phyloP scores from a whole-genome alignment of 2,329 filamentous ascomycete genomes.

The Beauveria caledonica region DNA sequence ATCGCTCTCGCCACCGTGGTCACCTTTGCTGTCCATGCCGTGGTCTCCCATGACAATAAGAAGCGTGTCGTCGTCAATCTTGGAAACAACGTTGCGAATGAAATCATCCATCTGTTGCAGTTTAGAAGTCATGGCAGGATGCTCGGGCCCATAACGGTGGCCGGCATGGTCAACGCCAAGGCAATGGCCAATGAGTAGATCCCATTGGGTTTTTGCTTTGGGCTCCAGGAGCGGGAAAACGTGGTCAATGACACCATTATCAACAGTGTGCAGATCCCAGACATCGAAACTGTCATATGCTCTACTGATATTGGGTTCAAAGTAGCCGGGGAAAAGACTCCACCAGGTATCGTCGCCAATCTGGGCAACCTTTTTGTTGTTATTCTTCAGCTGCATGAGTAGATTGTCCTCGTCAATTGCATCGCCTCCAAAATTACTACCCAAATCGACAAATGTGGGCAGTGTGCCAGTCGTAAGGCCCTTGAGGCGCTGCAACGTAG shows the following conservation, averaged over 20 bases:
- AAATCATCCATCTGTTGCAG: conserved; percentile 84
- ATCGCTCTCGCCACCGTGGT: conserved; percentile 96
- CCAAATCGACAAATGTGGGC: conserved; percentile 88
- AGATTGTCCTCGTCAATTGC: conserved; percentile 89
- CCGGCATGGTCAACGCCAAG: conserved; percentile 95
- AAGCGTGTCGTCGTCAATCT: conserved; percentile 76
- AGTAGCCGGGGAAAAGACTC: conserved; percentile 85
- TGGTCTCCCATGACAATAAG: conserved; percentile 98
- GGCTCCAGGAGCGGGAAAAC: conserved; percentile 72
- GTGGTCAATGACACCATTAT: conserved; percentile 88
- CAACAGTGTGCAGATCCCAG: conserved; percentile 93
- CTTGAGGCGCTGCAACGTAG: conserved; percentile 86
- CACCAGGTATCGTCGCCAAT: conserved; percentile 98
- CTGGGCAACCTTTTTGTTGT: conserved; percentile 72
- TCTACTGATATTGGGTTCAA: conserved; percentile 74
- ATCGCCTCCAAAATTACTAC: conserved; percentile 90
- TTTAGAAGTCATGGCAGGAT: conserved; percentile 85
- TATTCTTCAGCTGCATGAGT: conserved; percentile 56
- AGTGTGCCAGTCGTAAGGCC: conserved; percentile 91
- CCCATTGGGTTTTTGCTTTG: conserved; percentile 65
- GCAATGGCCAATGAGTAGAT: conserved; percentile 90
- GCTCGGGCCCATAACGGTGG: conserved; percentile 89
- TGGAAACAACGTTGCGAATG: conserved; percentile 60
- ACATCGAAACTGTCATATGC: conserved; percentile 98
- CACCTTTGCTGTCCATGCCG: conserved; percentile 94